phyloP scores from a whole-genome alignment of 768 basidiomycete species.

The Inosperma sp. region DNA sequence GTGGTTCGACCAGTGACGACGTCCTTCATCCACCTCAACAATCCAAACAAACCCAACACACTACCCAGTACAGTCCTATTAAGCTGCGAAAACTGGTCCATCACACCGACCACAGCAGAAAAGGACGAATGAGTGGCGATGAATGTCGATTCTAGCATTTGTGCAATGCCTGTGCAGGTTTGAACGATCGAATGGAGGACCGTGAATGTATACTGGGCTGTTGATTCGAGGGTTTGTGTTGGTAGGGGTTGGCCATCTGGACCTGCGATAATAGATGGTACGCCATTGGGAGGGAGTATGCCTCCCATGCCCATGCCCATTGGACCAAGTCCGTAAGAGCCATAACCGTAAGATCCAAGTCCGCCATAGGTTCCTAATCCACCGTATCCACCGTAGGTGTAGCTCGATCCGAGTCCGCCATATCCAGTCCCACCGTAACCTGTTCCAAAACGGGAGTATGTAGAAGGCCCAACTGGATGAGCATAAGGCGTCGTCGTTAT shows the following conservation, averaged over 20 bases:
- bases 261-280: constrained; percentile 44
- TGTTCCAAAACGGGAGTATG: constrained; percentile 37
- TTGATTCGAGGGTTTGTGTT: constrained; percentile 81
- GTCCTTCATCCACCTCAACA: constrained; percentile 80
- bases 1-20: constrained; percentile 42
- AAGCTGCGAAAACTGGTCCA: constrained; percentile 91
- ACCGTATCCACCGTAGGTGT: too few species aligned
- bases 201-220: constrained; percentile 89
- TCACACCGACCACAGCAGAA: constrained; percentile 93
- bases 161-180: constrained; percentile 90
- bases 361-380: constrained; percentile 41
- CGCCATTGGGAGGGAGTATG: constrained; percentile 34
- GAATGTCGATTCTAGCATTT: constrained; percentile 97
- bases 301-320: constrained; percentile 34
- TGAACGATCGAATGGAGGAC: constrained; percentile 94
- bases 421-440: constrained; percentile 19
- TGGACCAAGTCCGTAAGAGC: too few species aligned
- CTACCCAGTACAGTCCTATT: constrained; percentile 91
- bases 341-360: constrained; percentile 33
- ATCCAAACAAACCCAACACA: constrained; percentile 87
- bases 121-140: constrained; percentile 96
- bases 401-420: constrained; percentile 37
- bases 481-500: not conserved
- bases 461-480: too few species aligned
- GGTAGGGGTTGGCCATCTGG: constrained; percentile 53